Conservation (phyloP, 257 asterid species). For the Solanum habrochaites region DNA sequence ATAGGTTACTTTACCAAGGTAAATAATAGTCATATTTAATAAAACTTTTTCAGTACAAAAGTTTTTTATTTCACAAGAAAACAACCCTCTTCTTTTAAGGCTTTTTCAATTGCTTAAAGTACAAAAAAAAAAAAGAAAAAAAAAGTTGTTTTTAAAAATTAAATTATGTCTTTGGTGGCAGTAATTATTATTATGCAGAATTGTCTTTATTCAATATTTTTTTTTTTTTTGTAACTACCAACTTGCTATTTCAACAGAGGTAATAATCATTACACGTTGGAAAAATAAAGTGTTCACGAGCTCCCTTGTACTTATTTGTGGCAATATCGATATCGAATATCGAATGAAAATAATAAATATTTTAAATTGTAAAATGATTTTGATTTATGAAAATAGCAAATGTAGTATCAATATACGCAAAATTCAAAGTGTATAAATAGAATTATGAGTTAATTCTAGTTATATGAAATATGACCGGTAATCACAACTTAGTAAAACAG, state of each 20-base stretch:
- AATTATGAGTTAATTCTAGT: no score
- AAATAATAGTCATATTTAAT: neutral
- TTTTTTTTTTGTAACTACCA: neutral
- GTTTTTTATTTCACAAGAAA: neutral
- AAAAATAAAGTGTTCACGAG: neutral
- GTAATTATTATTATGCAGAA: no score
- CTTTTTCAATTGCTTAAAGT: slow-evolving; percentile 3
- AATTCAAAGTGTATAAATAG: neutral
- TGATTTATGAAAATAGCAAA: no score
- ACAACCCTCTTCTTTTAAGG: neutral
- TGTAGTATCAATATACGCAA: no score
- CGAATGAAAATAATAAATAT: neutral
- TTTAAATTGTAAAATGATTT: no score
- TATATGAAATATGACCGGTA: no score
- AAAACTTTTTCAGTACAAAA: neutral
- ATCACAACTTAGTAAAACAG: no score
- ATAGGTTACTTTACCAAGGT: neutral
- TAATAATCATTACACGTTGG: neutral
- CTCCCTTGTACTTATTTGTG: neutral
- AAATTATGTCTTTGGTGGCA: neutral
- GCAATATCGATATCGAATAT: neutral
- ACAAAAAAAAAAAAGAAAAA: accelerated
- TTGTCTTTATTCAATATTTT: neutral
- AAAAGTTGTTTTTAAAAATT: neutral
- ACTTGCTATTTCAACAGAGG: neutral